These are phyloP conservation scores for Candida fluviatilis DNA, from an alignment of 805 yeast species.

Conservation along the genomic window DNA sequence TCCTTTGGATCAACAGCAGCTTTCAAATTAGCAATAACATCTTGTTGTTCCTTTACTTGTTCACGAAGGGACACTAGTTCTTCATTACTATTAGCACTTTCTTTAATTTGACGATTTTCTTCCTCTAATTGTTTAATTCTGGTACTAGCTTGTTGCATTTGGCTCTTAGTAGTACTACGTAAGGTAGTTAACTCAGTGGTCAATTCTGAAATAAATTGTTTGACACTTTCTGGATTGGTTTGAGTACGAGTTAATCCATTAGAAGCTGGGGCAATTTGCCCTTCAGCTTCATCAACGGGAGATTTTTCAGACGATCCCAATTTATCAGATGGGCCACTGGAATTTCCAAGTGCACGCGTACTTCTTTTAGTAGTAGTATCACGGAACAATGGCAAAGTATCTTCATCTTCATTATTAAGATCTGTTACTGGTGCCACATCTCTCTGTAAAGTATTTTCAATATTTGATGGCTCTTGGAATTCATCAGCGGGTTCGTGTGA, in stretches of 20 bases:
- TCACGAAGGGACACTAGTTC: slow-evolving; percentile 3
- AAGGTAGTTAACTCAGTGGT: slow-evolving; percentile 29
- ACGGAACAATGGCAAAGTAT: slow-evolving; percentile 5
- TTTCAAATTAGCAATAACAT: slow-evolving; percentile 28
- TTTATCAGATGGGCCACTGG: not conserved
- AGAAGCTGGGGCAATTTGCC: slow-evolving; percentile 3
- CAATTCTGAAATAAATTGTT: slow-evolving; percentile 28
- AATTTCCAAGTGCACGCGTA: not conserved
- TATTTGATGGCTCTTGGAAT: not conserved
- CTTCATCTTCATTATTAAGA: slow-evolving; percentile 29
- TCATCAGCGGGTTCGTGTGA: slow-evolving; percentile 1
- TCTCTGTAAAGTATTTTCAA: slow-evolving; percentile 5
- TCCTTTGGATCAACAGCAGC: slow-evolving; percentile 22
- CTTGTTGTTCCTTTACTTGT: slow-evolving; percentile 27
- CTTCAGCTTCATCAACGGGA: not conserved
- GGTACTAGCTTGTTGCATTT: slow-evolving; percentile 55
- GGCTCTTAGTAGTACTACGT: slow-evolving; percentile 34
- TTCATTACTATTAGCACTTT: slow-evolving; percentile 6
- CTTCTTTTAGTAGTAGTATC: not conserved
- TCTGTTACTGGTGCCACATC: slow-evolving; percentile 11
- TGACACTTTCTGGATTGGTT: slow-evolving; percentile 14
- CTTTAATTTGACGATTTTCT: slow-evolving; percentile 18
- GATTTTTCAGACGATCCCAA: not conserved
- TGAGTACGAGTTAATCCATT: slow-evolving; percentile 3
- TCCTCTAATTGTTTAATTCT: slow-evolving; percentile 47